phyloP scores from a whole-genome alignment of 176 grass and related monocot genomes.

The Ensete ventricosum region DNA sequence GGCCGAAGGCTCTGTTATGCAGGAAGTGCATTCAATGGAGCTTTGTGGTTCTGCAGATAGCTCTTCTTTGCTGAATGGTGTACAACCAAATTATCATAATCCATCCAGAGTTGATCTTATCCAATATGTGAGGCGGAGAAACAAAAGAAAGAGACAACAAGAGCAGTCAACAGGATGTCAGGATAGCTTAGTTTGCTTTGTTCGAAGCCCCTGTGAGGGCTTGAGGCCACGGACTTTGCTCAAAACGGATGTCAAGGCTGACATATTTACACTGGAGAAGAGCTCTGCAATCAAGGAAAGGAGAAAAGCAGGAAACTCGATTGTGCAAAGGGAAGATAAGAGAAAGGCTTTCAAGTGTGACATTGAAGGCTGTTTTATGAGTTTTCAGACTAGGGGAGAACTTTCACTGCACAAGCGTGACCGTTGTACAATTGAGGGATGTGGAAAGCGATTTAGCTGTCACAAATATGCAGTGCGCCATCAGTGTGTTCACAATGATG shows the following conservation, averaged over 20 bases:
- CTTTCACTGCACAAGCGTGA: constrained; percentile 53
- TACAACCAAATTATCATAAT: constrained; percentile 27
- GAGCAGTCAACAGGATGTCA: constrained; percentile 6
- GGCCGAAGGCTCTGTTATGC: not conserved
- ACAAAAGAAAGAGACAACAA: constrained; percentile 35
- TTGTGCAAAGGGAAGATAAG: constrained; percentile 1
- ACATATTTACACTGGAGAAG: not conserved
- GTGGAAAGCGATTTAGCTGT: constrained; percentile 55
- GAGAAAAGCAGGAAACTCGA: constrained; percentile 11
- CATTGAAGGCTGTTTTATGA: constrained; percentile 28
- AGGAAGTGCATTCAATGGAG: constrained; percentile 7
- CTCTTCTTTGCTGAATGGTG: not conserved
- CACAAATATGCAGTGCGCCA: constrained; percentile 59
- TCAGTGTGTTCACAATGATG: constrained; percentile 50
- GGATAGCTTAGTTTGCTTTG: constrained; percentile 33
- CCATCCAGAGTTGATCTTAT: constrained; percentile 48
- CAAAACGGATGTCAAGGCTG: constrained; percentile 6
- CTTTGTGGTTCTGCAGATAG: not conserved
- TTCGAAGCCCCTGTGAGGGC: constrained; percentile 70
- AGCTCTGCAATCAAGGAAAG: not conserved
- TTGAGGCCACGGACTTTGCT: constrained; percentile 40
- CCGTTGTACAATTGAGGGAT: constrained; percentile 51
- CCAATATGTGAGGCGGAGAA: constrained; percentile 48
- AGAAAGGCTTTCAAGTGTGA: constrained; percentile 17
- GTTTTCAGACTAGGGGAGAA: constrained; percentile 32